phyloP scores from a whole-genome alignment of 345 rosid species.

The Brassica juncea region DNA sequence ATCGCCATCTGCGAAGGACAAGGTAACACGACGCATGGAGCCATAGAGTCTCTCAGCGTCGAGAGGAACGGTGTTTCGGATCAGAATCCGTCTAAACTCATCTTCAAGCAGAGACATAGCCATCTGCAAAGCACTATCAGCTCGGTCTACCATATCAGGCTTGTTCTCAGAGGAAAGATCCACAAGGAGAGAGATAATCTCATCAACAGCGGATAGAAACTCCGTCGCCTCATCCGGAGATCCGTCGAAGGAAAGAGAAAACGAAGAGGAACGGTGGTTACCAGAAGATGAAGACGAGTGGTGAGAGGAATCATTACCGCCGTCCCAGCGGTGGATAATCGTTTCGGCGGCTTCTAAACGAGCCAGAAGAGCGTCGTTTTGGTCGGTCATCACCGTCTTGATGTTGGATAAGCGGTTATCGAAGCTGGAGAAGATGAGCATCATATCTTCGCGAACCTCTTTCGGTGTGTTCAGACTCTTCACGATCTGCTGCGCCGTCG shows the following conservation, averaged over 20 bases:
- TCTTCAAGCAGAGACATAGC: slow-evolving; percentile 95
- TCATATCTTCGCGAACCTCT: slow-evolving; percentile 93
- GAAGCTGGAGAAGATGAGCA: slow-evolving; percentile 86
- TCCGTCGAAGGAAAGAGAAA: slow-evolving; percentile 61
- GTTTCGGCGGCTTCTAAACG: slow-evolving; percentile 72
- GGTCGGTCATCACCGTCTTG: slow-evolving; percentile 60
- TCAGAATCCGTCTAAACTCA: slow-evolving; percentile 79
- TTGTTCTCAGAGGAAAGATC: slow-evolving; percentile 51
- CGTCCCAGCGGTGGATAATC: slow-evolving; percentile 65
- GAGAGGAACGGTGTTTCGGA: slow-evolving; percentile 76
- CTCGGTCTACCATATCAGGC: slow-evolving; percentile 66
- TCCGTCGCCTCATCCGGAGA: slow-evolving; percentile 66
- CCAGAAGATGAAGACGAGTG: slow-evolving; percentile 52
- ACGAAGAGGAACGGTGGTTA: slow-evolving; percentile 39
- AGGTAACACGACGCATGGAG: slow-evolving; percentile 75
- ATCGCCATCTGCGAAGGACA: slow-evolving; percentile 68
- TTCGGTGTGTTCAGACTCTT: slow-evolving; percentile 88
- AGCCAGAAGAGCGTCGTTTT: slow-evolving; percentile 36
- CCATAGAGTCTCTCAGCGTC: slow-evolving; percentile 75
- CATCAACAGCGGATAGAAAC: slow-evolving; percentile 77
- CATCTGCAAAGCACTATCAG: slow-evolving; percentile 78
- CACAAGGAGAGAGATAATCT: slow-evolving; percentile 57
- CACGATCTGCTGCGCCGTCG: slow-evolving; percentile 97
- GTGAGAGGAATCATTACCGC: slow-evolving; percentile 40
- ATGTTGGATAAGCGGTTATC: slow-evolving; percentile 92